phyloP scores from a whole-genome alignment of 208 protist genomes.

The Acanthamoeba divionensis region DNA sequence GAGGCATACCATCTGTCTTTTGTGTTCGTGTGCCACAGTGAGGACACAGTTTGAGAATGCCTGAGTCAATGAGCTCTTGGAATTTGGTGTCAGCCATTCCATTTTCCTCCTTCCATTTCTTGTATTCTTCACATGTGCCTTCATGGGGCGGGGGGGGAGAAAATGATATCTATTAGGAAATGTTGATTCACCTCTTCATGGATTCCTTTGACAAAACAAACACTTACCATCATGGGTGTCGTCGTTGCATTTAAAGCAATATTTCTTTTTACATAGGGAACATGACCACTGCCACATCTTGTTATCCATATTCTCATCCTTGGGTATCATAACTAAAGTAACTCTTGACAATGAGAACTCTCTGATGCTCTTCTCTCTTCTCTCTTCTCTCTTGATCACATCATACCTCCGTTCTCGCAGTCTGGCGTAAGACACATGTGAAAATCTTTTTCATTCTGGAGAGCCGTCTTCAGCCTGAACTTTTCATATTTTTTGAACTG shows the following conservation, averaged over 20 bases:
- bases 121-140: slow-evolving; percentile 1
- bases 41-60: slow-evolving; percentile 35
- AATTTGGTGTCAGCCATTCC: slow-evolving; percentile 44
- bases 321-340: no score
- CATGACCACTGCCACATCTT: slow-evolving; percentile 40
- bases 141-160: no score
- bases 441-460: slow-evolving; percentile 43
- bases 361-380: no score
- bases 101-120: slow-evolving; percentile 46
- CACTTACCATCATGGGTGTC: slow-evolving; percentile 31
- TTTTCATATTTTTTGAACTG: slow-evolving; percentile 35
- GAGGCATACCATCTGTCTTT: slow-evolving; percentile 45
- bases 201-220: no score
- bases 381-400: no score
- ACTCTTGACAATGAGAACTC: no score
- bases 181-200: no score
- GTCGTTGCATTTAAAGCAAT: slow-evolving; percentile 45
- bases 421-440: neutral
- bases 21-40: slow-evolving; percentile 14
- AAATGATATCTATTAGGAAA: no score
- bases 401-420: slow-evolving; percentile 44
- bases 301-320: neutral
- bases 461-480: slow-evolving; percentile 30
- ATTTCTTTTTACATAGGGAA: slow-evolving; percentile 24
- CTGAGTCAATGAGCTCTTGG: slow-evolving; percentile 1